These are phyloP conservation scores for Uronychia setigera DNA, from an alignment of 73 alveolate genomes.

Conservation along the genomic window DNA sequence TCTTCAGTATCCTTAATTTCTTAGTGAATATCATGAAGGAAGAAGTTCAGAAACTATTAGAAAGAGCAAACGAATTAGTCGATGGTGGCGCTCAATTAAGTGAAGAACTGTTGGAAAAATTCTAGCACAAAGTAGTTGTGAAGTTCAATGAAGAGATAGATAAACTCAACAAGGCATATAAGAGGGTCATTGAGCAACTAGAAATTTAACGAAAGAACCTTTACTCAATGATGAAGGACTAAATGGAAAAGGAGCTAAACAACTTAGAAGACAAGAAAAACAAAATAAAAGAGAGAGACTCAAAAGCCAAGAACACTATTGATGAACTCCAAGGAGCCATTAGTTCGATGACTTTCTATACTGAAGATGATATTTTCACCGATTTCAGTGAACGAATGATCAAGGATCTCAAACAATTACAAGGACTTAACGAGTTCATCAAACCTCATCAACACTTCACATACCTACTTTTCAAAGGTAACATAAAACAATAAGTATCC, in stretches of 20 bases:
- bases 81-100: neutral
- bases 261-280: constrained; percentile 39
- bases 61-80: neutral
- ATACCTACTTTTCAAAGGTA: constrained; percentile 48
- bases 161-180: constrained; percentile 30
- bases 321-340: constrained; percentile 14
- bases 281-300: constrained; percentile 45
- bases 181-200: constrained; percentile 34
- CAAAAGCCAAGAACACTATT: neutral
- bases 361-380: constrained; percentile 42
- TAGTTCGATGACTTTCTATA: constrained; percentile 7
- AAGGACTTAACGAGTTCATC: constrained; percentile 49
- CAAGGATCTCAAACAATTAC: constrained; percentile 38
- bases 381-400: constrained; percentile 24
- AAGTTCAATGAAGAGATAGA: constrained; percentile 60
- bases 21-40: constrained; percentile 7
- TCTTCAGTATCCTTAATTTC: neutral
- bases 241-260: constrained; percentile 36
- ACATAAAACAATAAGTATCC: constrained; percentile 9
- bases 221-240: constrained; percentile 50
- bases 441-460: constrained; percentile 52
- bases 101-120: constrained; percentile 35
- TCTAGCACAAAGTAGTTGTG: constrained; percentile 30
- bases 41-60: constrained; percentile 15
- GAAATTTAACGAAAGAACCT: constrained; percentile 44